These are phyloP conservation scores for Naganishia randhawae DNA, from an alignment of 768 basidiomycete species.

Conservation along the genomic window DNA sequence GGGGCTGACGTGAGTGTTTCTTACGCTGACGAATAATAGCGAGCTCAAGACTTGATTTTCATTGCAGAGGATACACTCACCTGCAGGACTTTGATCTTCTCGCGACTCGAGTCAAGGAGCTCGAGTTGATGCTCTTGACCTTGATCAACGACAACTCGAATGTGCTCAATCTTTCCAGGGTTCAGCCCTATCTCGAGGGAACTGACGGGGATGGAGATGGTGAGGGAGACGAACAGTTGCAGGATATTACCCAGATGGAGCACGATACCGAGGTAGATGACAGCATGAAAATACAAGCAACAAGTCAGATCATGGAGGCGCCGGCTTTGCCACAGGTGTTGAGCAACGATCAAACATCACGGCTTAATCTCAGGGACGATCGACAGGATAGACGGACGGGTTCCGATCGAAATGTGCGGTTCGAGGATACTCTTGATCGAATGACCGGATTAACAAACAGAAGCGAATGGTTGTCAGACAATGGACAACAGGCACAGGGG, in stretches of 20 bases:
- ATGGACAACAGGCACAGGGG: constrained; percentile 4
- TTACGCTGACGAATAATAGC: neutral
- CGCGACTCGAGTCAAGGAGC: constrained; percentile 8
- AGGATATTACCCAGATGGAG: neutral
- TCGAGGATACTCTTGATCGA: neutral
- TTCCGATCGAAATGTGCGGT: neutral
- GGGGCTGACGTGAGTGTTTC: constrained; percentile 19
- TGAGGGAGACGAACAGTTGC: neutral
- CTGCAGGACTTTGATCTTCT: constrained; percentile 17
- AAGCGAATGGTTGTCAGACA: neutral
- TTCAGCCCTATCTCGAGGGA: constrained; percentile 3
- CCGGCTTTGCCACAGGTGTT: neutral
- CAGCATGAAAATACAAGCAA: neutral
- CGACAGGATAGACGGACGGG: neutral
- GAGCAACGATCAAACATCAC: neutral
- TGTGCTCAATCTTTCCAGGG: neutral
- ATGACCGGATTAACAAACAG: neutral
- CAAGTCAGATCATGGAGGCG: neutral
- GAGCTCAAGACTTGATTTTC: neutral
- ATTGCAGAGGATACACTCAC: constrained; percentile 22
- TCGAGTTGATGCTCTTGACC: constrained; percentile 16
- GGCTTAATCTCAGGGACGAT: neutral
- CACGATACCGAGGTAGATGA: neutral
- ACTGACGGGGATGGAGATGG: neutral
- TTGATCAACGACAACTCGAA: constrained; percentile 1